Conservation (phyloP, 352 stramenopile species). For the Thraustochytrium striatum region DNA sequence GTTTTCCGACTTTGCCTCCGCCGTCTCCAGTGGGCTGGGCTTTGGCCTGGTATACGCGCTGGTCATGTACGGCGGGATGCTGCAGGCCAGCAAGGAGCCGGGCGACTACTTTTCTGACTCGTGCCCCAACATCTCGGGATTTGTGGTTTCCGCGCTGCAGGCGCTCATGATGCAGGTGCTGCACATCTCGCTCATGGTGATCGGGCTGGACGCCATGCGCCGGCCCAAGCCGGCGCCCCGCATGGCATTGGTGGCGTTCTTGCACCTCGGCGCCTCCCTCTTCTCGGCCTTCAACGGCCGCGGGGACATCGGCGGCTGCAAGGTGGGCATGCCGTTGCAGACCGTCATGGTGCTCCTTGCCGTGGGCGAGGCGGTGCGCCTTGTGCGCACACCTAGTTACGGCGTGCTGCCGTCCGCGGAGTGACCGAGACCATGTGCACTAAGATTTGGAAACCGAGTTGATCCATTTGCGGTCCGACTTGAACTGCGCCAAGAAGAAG, state of each 20-base stretch:
- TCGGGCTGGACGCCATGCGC: slow-evolving; percentile 11
- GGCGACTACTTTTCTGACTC: slow-evolving; percentile 34
- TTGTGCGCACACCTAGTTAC: background rate
- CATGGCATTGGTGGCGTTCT: background rate
- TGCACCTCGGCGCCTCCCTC: slow-evolving; percentile 14
- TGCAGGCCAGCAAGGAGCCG: slow-evolving; percentile 14
- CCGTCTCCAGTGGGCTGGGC: background rate
- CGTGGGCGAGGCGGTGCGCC: background rate
- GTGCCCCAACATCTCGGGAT: slow-evolving; percentile 22
- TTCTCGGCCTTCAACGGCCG: background rate
- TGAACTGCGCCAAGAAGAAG: background rate
- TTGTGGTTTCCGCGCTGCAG: slow-evolving; percentile 22
- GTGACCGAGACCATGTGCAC: background rate
- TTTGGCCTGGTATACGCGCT: slow-evolving; percentile 38
- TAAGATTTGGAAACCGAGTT: background rate
- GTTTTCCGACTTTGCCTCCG: slow-evolving; percentile 23
- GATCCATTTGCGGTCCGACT: no score
- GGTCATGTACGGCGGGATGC: slow-evolving; percentile 17
- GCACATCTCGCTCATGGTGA: slow-evolving; percentile 8
- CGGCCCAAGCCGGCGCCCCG: background rate
- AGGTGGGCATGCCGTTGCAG: slow-evolving; percentile 4
- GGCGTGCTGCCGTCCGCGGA: background rate
- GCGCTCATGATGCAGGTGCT: slow-evolving; percentile 22
- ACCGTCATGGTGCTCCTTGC: background rate
- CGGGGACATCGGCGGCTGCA: background rate